phyloP scores from a whole-genome alignment of 1,139 yeast species.

The Barnettozyma hawaiiensis region DNA sequence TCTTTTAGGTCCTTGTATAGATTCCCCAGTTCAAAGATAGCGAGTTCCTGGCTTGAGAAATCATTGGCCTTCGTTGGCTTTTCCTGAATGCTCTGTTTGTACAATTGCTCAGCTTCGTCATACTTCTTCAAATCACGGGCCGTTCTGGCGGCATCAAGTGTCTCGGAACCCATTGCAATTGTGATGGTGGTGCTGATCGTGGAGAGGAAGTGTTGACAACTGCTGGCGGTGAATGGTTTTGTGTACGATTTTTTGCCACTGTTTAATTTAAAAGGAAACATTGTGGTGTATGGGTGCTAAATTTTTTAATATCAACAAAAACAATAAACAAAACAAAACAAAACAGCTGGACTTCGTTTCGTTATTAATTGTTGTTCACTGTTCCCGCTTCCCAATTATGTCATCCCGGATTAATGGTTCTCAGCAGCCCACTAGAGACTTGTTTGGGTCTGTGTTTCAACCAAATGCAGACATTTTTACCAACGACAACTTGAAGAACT shows the following conservation, averaged over 20 bases:
- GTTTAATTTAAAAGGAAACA: too few species aligned
- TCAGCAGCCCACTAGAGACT: slow-evolving; percentile 17
- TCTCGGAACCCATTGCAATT: slow-evolving; percentile 22
- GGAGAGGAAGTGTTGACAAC: background rate
- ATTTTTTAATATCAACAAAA: too few species aligned
- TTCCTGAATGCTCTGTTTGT: slow-evolving; percentile 36
- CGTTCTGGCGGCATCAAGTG: slow-evolving; percentile 53
- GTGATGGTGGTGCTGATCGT: background rate
- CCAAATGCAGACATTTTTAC: slow-evolving; percentile 21
- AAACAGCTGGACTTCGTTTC: too few species aligned
- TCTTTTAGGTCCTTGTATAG: slow-evolving; percentile 44
- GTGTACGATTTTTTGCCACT: slow-evolving; percentile 6
- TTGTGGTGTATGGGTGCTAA: too few species aligned
- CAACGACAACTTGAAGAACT: slow-evolving; percentile 11
- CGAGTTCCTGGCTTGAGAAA: slow-evolving; percentile 50
- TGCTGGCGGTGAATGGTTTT: background rate
- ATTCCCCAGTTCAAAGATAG: slow-evolving; percentile 60
- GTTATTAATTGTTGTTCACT: background rate
- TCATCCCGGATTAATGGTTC: slow-evolving; percentile 7
- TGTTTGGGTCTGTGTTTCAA: slow-evolving; percentile 23
- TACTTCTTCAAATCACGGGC: slow-evolving; percentile 45
- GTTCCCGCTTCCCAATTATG: background rate
- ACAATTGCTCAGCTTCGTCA: slow-evolving; percentile 52
- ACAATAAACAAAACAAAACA: slow-evolving; percentile 3
- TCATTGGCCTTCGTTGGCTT: slow-evolving; percentile 27